Conservation (phyloP, 2,329 filamentous ascomycete genomes). For the Pyricularia sp. region DNA sequence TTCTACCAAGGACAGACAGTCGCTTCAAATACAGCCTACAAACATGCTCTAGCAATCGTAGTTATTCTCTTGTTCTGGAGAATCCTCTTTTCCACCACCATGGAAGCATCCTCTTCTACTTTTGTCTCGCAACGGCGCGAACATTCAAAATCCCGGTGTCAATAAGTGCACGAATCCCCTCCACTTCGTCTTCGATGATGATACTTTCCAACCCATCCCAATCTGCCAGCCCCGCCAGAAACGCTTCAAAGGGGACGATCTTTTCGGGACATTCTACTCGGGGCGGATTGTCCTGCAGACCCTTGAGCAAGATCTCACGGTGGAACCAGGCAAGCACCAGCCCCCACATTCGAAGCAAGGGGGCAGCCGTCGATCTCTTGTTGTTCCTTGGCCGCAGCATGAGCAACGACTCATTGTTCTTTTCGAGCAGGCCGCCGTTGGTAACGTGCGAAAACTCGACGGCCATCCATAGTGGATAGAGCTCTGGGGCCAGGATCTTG, state of each 20-base stretch:
- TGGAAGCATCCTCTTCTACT: not conserved
- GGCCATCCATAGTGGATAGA: not conserved
- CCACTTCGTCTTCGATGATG: not conserved
- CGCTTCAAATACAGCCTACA: no score
- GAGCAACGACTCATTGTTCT: no score
- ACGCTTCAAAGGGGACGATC: not conserved
- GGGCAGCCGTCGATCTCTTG: not conserved
- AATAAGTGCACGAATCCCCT: not conserved
- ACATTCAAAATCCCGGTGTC: not conserved
- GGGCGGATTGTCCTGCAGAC: not conserved
- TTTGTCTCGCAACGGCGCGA: not conserved
- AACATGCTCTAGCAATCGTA: no score
- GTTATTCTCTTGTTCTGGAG: no score
- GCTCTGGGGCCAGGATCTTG: not conserved
- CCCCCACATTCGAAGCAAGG: not conserved
- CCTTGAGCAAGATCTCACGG: not conserved
- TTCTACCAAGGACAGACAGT: no score
- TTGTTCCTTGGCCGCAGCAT: no score
- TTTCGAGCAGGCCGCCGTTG: no score
- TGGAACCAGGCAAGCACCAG: not conserved
- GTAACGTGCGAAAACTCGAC: no score
- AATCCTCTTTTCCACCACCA: no score
- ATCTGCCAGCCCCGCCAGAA: not conserved
- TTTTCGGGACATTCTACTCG: not conserved
- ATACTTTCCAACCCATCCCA: not conserved